Evolutionary conservation across 371 early-diverging fungal species (phyloP).

Genomic region (Scutellospora calospora): DNA sequence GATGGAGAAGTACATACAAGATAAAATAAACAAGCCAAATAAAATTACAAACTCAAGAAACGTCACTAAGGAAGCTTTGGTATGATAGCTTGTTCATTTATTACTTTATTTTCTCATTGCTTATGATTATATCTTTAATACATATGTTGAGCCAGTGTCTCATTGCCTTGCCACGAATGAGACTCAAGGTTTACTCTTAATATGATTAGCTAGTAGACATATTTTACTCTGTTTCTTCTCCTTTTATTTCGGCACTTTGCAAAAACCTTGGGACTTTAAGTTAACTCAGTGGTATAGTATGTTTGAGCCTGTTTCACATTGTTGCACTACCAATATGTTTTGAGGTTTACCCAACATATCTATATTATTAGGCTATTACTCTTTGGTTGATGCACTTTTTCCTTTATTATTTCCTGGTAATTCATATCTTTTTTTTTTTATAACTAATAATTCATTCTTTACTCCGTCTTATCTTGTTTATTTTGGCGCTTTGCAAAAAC

Average conservation of each 20-base stretch:
- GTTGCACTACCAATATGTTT: neutral
- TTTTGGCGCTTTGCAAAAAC: too few species aligned
- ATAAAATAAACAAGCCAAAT: too few species aligned
- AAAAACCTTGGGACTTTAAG: too few species aligned
- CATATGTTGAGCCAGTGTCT: neutral
- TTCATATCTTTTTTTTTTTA: too few species aligned
- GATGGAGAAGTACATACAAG: too few species aligned
- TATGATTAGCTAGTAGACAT: too few species aligned
- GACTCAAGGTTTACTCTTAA: too few species aligned
- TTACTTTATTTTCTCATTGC: constrained; percentile 28
- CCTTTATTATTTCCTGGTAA: neutral
- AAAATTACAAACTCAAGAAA: neutral
- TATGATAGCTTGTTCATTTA: constrained; percentile 29
- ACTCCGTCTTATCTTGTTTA: too few species aligned
- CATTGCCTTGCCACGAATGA: too few species aligned
- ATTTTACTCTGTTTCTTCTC: too few species aligned
- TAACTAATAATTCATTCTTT: too few species aligned
- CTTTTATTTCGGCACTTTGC: too few species aligned
- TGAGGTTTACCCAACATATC: constrained; percentile 24
- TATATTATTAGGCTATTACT: constrained; percentile 27
- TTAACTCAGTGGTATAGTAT: constrained; percentile 6
- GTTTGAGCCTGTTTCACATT: constrained; percentile 8
- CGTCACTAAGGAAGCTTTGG: neutral
- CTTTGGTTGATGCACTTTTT: neutral
- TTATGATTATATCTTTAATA: constrained; percentile 26